These are phyloP conservation scores for Suillus ampliporus DNA, from an alignment of 768 basidiomycete species.

Conservation along the genomic window DNA sequence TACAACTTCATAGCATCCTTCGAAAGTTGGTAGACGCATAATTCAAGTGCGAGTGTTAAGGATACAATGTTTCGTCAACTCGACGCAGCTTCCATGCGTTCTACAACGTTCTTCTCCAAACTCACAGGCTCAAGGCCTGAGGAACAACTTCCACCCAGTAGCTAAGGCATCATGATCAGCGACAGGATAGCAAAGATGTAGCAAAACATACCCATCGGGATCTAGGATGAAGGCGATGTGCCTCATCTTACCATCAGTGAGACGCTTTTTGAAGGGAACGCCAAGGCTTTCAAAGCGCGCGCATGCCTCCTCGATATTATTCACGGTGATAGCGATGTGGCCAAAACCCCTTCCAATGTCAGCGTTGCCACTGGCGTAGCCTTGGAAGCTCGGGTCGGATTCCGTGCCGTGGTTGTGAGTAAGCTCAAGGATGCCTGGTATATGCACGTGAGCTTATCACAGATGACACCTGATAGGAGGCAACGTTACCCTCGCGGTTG, in stretches of 20 bases:
- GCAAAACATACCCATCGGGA: slow-evolving; percentile 69
- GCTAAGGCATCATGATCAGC: slow-evolving; percentile 32
- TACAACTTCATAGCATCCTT: background rate
- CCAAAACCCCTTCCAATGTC: slow-evolving; percentile 84
- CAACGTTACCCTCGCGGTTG: slow-evolving; percentile 65
- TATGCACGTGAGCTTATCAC: background rate
- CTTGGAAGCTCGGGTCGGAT: slow-evolving; percentile 73
- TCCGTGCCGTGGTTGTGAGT: slow-evolving; percentile 94
- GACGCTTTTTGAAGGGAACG: slow-evolving; percentile 87
- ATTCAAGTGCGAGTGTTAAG: background rate
- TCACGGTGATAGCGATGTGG: slow-evolving; percentile 87
- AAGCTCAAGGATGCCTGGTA: slow-evolving; percentile 78
- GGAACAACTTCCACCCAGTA: slow-evolving; percentile 69
- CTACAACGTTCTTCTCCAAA: background rate
- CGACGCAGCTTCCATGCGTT: background rate
- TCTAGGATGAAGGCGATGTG: slow-evolving; percentile 85
- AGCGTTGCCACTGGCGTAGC: slow-evolving; percentile 85
- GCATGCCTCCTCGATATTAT: slow-evolving; percentile 83
- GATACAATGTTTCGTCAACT: slow-evolving; percentile 3
- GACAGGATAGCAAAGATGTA: background rate
- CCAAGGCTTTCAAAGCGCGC: slow-evolving; percentile 80
- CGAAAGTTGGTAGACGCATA: background rate
- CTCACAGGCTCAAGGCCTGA: slow-evolving; percentile 29
- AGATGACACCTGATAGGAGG: slow-evolving; percentile 8
- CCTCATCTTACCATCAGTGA: slow-evolving; percentile 85